A percentile compares a stretch with the other conserved stretches of the same genome.
These are phyloP conservation scores for Coleophoma crateriformis DNA, from an alignment of 2,329 filamentous ascomycete genomes.

Conservation along the genomic window DNA sequence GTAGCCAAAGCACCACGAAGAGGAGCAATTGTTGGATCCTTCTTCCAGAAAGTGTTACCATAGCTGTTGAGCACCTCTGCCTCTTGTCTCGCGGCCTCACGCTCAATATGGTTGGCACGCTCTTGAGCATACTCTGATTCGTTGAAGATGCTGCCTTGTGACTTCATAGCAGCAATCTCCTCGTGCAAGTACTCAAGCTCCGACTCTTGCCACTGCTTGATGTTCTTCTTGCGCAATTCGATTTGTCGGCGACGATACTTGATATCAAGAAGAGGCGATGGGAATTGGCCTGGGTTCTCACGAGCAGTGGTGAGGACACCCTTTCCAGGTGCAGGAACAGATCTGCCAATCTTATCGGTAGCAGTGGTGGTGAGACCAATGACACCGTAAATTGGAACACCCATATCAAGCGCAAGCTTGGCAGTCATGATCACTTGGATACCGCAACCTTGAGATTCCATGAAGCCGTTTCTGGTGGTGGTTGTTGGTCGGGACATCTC, in stretches of 20 bases:
- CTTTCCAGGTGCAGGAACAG: constrained; percentile 91
- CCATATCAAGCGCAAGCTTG: constrained; percentile 94
- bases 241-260: constrained; percentile 96
- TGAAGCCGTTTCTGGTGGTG: constrained; percentile 95
- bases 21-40: constrained; percentile 87
- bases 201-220: constrained; percentile 94
- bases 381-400: constrained; percentile 94
- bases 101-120: constrained; percentile 80
- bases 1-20: constrained; percentile 93
- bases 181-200: constrained; percentile 91
- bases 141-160: constrained; percentile 68
- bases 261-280: constrained; percentile 92
- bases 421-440: constrained; percentile 98
- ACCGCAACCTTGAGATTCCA: constrained; percentile 99
- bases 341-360: constrained; percentile 98
- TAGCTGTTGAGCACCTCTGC: constrained; percentile 89
- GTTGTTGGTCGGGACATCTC: constrained; percentile 99
- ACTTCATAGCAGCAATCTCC: constrained; percentile 86
- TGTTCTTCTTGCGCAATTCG: constrained; percentile 86
- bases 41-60: constrained; percentile 99
- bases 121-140: constrained; percentile 83
- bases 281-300: constrained; percentile 86
- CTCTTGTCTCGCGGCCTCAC: constrained; percentile 81
- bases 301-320: constrained; percentile 95
- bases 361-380: constrained; percentile 91